These are phyloP conservation scores for Arthroderma sp. DNA, from an alignment of 2,329 filamentous ascomycete species.

Conservation along the genomic window DNA sequence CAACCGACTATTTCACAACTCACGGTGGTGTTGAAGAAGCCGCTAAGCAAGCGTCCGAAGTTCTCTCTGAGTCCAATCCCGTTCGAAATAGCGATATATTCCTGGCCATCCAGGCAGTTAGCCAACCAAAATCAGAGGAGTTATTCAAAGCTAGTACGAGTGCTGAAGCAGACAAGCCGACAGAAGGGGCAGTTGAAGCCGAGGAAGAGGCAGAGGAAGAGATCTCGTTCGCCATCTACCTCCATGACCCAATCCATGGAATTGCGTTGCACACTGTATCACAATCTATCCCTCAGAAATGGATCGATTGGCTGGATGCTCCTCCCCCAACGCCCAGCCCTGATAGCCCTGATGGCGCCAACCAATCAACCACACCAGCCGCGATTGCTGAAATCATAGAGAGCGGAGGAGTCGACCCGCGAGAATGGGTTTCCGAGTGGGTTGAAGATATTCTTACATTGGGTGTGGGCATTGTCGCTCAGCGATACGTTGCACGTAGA, in stretches of 20 bases:
- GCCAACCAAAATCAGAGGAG: constrained; percentile 47
- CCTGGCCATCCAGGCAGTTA: constrained; percentile 81
- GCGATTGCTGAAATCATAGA: constrained; percentile 77
- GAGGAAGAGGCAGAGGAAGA: constrained; percentile 39
- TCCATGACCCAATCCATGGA: constrained; percentile 75
- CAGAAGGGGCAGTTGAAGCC: constrained; percentile 23
- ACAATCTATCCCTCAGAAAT: constrained; percentile 69
- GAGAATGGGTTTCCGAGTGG: constrained; percentile 97
- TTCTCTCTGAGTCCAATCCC: constrained; percentile 71
- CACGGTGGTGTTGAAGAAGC: constrained; percentile 70
- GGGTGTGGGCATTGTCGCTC: constrained; percentile 72
- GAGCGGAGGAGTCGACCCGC: constrained; percentile 64
- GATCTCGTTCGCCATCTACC: constrained; percentile 64
- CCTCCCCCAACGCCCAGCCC: constrained; percentile 31
- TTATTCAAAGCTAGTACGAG: constrained; percentile 48
- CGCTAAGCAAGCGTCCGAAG: constrained; percentile 64
- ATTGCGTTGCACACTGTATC: constrained; percentile 76
- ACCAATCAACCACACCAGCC: constrained; percentile 43
- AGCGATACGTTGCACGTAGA: constrained; percentile 82
- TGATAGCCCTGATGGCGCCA: constrained; percentile 22
- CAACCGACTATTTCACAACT: constrained; percentile 67
- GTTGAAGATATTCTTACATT: constrained; percentile 74
- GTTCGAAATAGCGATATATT: constrained; percentile 91
- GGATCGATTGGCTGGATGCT: constrained; percentile 85
- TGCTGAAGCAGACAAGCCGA: constrained; percentile 13